Evolutionary conservation across 2,329 filamentous ascomycete genomes (phyloP), one percentile per base, ranked within the genome.

Genomic region (Ceratocystis eucalypticola): DNA sequence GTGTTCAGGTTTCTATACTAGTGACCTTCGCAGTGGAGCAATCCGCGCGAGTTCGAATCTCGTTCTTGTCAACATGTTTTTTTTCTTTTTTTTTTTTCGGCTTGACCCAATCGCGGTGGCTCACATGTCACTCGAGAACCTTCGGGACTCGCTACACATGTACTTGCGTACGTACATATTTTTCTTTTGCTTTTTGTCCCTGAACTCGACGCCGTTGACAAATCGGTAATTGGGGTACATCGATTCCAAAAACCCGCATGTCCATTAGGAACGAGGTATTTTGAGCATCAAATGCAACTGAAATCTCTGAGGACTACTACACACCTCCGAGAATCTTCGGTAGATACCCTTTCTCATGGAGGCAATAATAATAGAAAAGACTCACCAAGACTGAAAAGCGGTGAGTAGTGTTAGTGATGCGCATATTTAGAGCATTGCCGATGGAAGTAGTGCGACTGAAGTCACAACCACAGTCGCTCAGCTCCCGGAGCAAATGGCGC

Each of bases 21-120:
- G 1, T 10, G 8, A 10, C 45, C 55, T 68, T 68, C 66, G 64
- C 64, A 68, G 66, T 66, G 66, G 66, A 68, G 66, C 63, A 68
- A 68, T 68, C 66, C 66, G 66, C 66, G 66, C 64, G 66, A 65
- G 66, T 68, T 68, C 64, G 63, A 68, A 68, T 68, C 66, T 72
- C 73, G 74, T 74, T 73, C 70, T 70, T 71, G 69, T 70, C 69
- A 73, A 41, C 10, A 41, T 2, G 1, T 2, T 37, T 37, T 37
- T 10, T 37, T 10, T 33, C 10, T 2, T 8, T 2, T 10, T 37
- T 37, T 10, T 37, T 37, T 37, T 37, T 8, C 8, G 33, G 7
- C 33, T 37, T 3, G 33, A 1, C 33, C 33, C 33, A 37, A 3
- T 3, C 33, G 8, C 7, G 8, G 33, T 37, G 33, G 33, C 33